A percentile compares a stretch with the other conserved stretches of the same genome.
Evolutionary conservation across 2,329 filamentous ascomycete species (phyloP).

Genomic region (Penicillium sp.): DNA sequence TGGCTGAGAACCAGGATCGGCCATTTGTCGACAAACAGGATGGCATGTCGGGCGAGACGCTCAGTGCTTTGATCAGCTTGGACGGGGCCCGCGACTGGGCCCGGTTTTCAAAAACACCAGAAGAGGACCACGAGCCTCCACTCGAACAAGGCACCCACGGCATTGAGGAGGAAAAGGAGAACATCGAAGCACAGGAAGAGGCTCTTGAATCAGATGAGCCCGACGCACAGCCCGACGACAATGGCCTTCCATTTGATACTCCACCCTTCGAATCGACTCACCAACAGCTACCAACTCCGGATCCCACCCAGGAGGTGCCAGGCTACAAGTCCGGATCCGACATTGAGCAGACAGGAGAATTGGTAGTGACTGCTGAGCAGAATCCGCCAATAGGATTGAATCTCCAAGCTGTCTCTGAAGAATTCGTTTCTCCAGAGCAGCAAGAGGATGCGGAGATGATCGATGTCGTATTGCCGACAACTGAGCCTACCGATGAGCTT

Average conservation of each 20-base stretch:
- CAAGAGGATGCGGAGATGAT: not conserved
- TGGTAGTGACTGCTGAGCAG: not conserved
- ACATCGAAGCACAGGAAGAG: not conserved
- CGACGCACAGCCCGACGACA: not conserved
- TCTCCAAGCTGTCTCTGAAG: not conserved
- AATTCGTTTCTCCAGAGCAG: not conserved
- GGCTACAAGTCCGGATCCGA: not conserved
- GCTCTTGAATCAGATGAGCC: not conserved
- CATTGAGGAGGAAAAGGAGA: not conserved
- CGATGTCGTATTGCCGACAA: not conserved
- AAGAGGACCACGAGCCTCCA: not conserved
- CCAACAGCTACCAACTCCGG: conserved; percentile 25
- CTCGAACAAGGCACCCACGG: not conserved
- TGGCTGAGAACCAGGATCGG: not conserved
- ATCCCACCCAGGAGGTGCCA: conserved; percentile 25
- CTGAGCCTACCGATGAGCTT: not conserved
- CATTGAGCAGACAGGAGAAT: not conserved
- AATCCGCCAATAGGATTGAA: not conserved
- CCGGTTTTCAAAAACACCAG: not conserved
- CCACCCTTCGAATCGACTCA: not conserved
- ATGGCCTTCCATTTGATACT: not conserved
- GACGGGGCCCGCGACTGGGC: not conserved
- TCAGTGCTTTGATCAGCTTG: not conserved
- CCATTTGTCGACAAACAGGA: not conserved
- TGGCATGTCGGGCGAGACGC: not conserved